Conservation (phyloP, 2,329 filamentous ascomycete genomes). For the Trichoderma sp. region DNA sequence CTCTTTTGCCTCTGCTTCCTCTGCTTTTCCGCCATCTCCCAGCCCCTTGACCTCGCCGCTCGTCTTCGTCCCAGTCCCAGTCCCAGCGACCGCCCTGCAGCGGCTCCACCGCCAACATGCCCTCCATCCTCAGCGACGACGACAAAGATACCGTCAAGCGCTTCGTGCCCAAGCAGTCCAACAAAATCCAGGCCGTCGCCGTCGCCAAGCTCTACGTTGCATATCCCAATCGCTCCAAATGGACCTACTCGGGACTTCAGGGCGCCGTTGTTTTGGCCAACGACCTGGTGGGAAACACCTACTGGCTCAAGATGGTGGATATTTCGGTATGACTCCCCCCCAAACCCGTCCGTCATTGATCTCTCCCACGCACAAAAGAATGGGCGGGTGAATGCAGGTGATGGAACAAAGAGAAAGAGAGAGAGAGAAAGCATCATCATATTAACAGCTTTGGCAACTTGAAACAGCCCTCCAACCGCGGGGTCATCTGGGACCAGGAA, state of each 20-base stretch:
- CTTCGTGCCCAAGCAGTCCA: slow-evolving; percentile 85
- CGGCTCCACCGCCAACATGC: slow-evolving; percentile 41
- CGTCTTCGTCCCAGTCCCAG: not conserved
- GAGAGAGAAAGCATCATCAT: not conserved
- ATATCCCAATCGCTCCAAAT: slow-evolving; percentile 79
- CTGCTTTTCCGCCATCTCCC: not conserved
- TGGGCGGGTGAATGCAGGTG: not conserved
- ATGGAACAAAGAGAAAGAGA: not conserved
- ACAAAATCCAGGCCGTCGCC: slow-evolving; percentile 96
- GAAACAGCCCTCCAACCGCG: slow-evolving; percentile 66
- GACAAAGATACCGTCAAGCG: slow-evolving; percentile 97
- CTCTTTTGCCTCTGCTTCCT: too few relatives aligned
- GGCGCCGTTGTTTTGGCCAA: slow-evolving; percentile 89
- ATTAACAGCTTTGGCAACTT: slow-evolving; percentile 5
- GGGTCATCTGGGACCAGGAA: slow-evolving; percentile 96
- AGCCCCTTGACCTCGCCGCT: slow-evolving; percentile 1
- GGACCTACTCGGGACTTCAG: slow-evolving; percentile 91
- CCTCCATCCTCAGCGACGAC: slow-evolving; percentile 75
- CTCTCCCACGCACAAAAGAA: not conserved
- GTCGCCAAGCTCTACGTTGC: slow-evolving; percentile 92
- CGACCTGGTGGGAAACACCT: slow-evolving; percentile 90
- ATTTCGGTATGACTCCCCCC: slow-evolving; percentile 63
- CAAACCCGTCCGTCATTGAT: not conserved
- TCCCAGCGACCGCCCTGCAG: slow-evolving; percentile 6
- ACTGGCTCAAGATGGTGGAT: slow-evolving; percentile 97